A percentile compares a stretch with the other conserved stretches of the same genome.
Conservation (phyloP, 192 early-diverging fungal genomes). For the Coemansia furcata region DNA sequence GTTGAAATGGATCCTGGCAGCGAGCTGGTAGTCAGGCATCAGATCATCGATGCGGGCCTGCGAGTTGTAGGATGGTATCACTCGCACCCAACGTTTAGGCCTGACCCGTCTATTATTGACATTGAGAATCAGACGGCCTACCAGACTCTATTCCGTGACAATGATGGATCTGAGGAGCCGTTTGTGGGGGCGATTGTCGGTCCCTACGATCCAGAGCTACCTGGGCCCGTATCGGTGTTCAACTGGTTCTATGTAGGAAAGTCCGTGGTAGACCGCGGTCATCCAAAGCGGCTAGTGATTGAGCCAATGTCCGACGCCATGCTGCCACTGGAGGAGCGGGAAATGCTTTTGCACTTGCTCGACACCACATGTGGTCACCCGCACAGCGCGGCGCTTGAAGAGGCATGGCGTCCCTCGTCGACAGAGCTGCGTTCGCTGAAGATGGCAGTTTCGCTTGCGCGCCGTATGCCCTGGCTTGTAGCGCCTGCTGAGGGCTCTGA, state of each 20-base stretch:
- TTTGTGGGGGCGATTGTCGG: constrained; percentile 92
- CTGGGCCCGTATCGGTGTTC: constrained; percentile 71
- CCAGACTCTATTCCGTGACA: constrained; percentile 73
- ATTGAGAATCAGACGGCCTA: constrained; percentile 86
- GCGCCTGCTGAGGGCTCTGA: constrained; percentile 1
- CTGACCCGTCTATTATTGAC: constrained; percentile 86
- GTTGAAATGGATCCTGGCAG: constrained; percentile 89
- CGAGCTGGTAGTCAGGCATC: constrained; percentile 69
- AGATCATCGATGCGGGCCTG: constrained; percentile 70
- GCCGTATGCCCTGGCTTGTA: constrained; percentile 73
- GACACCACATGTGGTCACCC: constrained; percentile 55
- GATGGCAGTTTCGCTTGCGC: constrained; percentile 63
- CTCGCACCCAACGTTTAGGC: constrained; percentile 85
- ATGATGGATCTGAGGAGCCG: constrained; percentile 55
- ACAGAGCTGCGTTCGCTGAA: constrained; percentile 68
- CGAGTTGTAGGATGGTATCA: constrained; percentile 94
- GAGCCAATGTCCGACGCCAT: constrained; percentile 54
- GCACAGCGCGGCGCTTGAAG: constrained; percentile 62
- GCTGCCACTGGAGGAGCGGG: constrained; percentile 53
- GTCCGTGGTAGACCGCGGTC: constrained; percentile 55
- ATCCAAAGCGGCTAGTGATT: constrained; percentile 66
- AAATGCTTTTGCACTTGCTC: constrained; percentile 58
- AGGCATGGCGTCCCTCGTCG: constrained; percentile 72
- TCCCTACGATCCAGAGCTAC: constrained; percentile 79
- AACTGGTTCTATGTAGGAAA: constrained; percentile 85